Evolutionary conservation across 2,329 filamentous ascomycete species (phyloP), one percentile per base, ranked within the genome.

Genomic region (Magnaporthiopsis rhizophila): DNA sequence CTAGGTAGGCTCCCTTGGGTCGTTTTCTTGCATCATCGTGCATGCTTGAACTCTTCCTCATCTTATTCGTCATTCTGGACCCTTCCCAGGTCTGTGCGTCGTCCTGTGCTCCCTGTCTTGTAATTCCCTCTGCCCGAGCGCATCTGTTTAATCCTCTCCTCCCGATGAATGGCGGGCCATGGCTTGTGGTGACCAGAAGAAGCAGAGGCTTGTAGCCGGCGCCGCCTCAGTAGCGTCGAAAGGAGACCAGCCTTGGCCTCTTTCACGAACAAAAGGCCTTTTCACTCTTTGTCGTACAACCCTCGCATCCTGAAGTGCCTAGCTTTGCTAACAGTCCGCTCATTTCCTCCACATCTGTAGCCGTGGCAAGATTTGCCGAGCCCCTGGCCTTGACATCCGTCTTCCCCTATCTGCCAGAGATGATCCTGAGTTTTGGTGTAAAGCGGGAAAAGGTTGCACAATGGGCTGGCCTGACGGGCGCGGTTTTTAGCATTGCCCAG

Each of bases 361-460:
- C 89, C 73, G 83, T 92, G 78, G 91, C 89, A 72, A 84, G 90
- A 71, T 89, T 94, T 71, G 88, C 90, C 66, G 90, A 94, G 73
- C 90, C 90, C 11, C 77, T 89, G 66, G 84, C 89, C 9, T 79
- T 90, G 69, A 91, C 89, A 18, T 90, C 88, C 30, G 86, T 91
- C 67, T 88, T 88, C 66, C 89, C 89, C 73, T 83, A 81, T 69
- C 81, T 89, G 68, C 90, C 90, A 13, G 90, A 93, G 75, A 95
- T 96, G 90, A 89, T 96, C 65, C 83, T 88, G 69, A 89, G 86
- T 72, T 92, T 96, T 68, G 87, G 89, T 12, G 80, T 96, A 21
- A 81, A 84, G 9, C 83, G 86, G 68, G 84, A 89, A 69, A 81
- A 91, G 59, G 84, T 96, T 30, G 90, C 90, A 58, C 89, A 87